Base-by-base conservation (phyloP, 169 alveolate species). In the Babesia divergens region DNA sequence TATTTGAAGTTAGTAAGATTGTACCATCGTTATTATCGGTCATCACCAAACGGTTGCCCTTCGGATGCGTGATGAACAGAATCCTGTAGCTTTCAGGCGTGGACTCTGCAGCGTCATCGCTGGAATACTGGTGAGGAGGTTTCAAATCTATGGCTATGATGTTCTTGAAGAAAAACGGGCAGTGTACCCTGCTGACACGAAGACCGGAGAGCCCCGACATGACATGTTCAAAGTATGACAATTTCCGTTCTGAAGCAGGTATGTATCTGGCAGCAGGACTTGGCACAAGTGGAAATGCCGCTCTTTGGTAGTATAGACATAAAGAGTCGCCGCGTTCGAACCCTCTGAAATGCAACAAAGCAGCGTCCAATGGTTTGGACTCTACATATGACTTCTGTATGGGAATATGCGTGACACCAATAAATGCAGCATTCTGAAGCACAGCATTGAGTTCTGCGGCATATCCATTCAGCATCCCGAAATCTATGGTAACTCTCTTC, bases 301-400 rank as follows among this genome's bases (percentile, higher is more conserved):
- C 32, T 0, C 76, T 40, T 18, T 49, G 58, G 55, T 59, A 65
- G 34, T n/a, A 56, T 20, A 75, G 37, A 32, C 85, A 75, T 7
- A 62, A 22, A 34, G 71, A 34, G 14, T 75, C 85, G 1, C 81
- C 85, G 4, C 80, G 42, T 51, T 75, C 85, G 51, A 59, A 75
- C 24, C 85, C 85, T 42, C 85, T 65, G 64, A 75, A 75, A 26
- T 75, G 85, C 64, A 75, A 75, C 40, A 75, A 22, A 8, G 60
- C 54, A 9, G 60, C 51, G 6, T 72, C 83, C 34, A 71, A 20
- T 6, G 62, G 55, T 49, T 44, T 52, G 31, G n/a, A 9, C 29
- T 43, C 65, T 3, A 29, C 60, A 11, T 29, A 37, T 32, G 47
- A 28, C 31, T 49, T 49, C 72, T 75, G 35, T 13, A 35, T 18